Evolutionary conservation across 176 grass and related monocot genomes (phyloP), one percentile per base, ranked within the genome.

Genomic region (Neostapfia colusana): DNA sequence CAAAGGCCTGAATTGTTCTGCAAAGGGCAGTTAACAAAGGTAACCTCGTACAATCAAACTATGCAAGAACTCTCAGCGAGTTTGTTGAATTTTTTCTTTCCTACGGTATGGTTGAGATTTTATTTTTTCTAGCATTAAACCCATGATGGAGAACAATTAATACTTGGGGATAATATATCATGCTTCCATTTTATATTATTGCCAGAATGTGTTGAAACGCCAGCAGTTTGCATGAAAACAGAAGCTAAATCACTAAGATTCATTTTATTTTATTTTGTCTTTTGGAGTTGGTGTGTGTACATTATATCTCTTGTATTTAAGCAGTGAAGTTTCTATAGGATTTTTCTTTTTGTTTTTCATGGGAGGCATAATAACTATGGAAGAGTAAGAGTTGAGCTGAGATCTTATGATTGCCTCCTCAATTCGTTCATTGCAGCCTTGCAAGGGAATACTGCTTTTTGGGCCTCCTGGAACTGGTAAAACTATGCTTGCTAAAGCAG

Each of bases 401-500:
- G 15, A 76, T 80, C 38, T 49, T 55, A 71, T 63, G 69, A 71
- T 46, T 58, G 70, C 12, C 28, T 60, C 54, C 38, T 70, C 70
- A 69, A 75, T 81, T 79, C 42, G 36, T 88, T 77, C 15, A 66
- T 83, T 85, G 70, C 86, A 99, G 95, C 92, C 95, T 80, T 99
- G 95, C 87, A 99, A 99, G 66, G 95, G 95, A 69, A 99, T 99
- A 86, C 73, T 99, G 83, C 95, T 99, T 70, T 99, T 99, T 69
- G 95, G 95, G n/a, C 95, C 95, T 84, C 95, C 95, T 81, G 95
- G 95, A 21, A 99, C 95, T 57, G 95, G 95, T 63, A 99, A 99
- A 90, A 99, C 95, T 51, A 99, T 99, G 95, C 95, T 99, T 67
- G 95, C 95, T 24, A 99, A 99, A 88, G 95, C 95, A 58, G 95